Evolutionary conservation across 2,329 filamentous ascomycete genomes (phyloP).

Genomic region (Pestalotiopsis fici): DNA sequence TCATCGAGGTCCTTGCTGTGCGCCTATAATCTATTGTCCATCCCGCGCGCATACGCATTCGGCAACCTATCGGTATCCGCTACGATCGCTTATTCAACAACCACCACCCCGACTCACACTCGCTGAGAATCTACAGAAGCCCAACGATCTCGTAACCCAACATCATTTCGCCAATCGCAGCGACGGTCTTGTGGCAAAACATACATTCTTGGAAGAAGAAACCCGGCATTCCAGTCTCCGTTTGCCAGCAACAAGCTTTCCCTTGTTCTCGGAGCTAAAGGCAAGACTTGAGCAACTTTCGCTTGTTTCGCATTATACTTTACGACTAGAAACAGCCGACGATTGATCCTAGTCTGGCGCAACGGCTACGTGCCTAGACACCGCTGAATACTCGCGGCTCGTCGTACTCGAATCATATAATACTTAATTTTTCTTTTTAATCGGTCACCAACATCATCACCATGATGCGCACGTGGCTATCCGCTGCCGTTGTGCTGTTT

Average conservation of each 20-base stretch:
- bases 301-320: not conserved
- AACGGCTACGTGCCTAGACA: not conserved
- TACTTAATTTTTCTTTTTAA: not conserved
- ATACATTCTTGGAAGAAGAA: not conserved
- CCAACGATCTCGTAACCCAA: not conserved
- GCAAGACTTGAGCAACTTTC: not conserved
- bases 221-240: not conserved
- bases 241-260: not conserved
- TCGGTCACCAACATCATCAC: slow-evolving; percentile 3
- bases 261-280: not conserved
- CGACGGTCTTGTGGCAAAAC: not conserved
- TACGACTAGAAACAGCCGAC: not conserved
- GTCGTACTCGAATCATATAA: not conserved
- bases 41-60: not conserved
- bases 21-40: not conserved
- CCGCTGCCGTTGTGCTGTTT: slow-evolving; percentile 39
- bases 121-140: not conserved
- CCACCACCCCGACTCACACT: not conserved
- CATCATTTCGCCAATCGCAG: not conserved
- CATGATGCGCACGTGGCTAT: slow-evolving; percentile 30
- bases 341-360: not conserved
- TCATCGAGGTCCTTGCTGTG: not conserved
- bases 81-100: not conserved
- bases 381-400: not conserved
- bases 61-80: not conserved